Percentiles rank a stretch among this genome's conserved stretches.
Evolutionary conservation across 2,329 filamentous ascomycete genomes (phyloP).

Genomic region (Penicillium italicum): DNA sequence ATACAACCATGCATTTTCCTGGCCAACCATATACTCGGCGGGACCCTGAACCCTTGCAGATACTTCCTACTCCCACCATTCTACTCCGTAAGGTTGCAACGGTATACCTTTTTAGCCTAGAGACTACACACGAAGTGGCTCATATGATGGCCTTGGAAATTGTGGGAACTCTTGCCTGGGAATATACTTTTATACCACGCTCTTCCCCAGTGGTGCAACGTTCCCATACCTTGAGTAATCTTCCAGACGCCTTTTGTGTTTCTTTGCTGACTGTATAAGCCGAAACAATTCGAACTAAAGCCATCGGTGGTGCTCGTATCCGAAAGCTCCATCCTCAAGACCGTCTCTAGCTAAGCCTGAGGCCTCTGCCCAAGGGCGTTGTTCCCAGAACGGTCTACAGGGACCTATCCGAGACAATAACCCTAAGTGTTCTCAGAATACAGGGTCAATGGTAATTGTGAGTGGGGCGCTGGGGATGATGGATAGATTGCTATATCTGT

Average conservation of each 20-base stretch:
- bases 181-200: neutral
- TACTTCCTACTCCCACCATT: neutral
- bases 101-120: neutral
- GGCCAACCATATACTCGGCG: neutral
- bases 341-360: neutral
- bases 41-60: neutral
- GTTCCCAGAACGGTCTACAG: neutral
- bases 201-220: neutral
- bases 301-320: neutral
- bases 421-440: neutral
- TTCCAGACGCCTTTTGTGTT: neutral
- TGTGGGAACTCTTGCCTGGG: neutral
- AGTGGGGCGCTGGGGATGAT: neutral
- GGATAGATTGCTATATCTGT: neutral
- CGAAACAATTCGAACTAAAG: neutral
- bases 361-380: neutral
- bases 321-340: neutral
- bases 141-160: neutral
- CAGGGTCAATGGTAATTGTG: neutral
- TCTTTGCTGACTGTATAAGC: conserved; percentile 10
- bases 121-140: conserved; percentile 1
- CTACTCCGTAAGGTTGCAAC: neutral
- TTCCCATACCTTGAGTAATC: neutral
- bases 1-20: neutral
- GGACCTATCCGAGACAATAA: neutral